Conservation (phyloP, 1,284 basidiomycete species). For the Ganoderma resinaceum region DNA sequence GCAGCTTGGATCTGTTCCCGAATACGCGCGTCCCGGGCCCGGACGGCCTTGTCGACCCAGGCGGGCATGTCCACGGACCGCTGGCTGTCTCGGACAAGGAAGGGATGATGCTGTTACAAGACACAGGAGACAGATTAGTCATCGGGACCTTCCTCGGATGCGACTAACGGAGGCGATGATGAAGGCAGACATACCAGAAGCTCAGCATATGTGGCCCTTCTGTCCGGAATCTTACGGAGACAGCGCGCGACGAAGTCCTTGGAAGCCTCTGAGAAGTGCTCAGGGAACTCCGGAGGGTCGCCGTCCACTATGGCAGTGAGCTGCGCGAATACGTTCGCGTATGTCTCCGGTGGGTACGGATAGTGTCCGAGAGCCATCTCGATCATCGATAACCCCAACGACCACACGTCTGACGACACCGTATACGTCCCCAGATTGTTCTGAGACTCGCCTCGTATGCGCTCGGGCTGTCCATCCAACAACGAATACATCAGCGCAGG, state of each 20-base stretch:
- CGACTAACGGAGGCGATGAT: background rate
- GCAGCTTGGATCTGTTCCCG: constrained; percentile 31
- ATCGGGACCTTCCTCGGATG: background rate
- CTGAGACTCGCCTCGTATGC: constrained; percentile 94
- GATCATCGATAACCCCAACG: constrained; percentile 94
- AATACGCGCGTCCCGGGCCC: constrained; percentile 38
- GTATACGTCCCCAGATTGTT: constrained; percentile 91
- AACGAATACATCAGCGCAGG: background rate
- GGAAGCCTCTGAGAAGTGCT: constrained; percentile 56
- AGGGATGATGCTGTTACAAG: constrained; percentile 65
- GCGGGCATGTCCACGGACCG: constrained; percentile 81
- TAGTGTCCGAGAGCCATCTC: constrained; percentile 94
- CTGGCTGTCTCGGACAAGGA: constrained; percentile 61
- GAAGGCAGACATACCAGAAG: constrained; percentile 63
- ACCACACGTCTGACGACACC: constrained; percentile 98
- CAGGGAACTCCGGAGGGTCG: constrained; percentile 86
- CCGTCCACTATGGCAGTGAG: constrained; percentile 96
- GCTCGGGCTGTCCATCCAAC: constrained; percentile 74
- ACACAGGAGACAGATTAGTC: background rate
- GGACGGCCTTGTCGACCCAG: constrained; percentile 79
- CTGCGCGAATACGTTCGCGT: constrained; percentile 96
- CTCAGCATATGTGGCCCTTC: constrained; percentile 86
- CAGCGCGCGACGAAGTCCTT: constrained; percentile 69
- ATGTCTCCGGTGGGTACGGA: constrained; percentile 99
- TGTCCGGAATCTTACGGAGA: constrained; percentile 79